Percentiles rank a stretch among this genome's conserved stretches.
phyloP scores from a whole-genome alignment of 768 basidiomycete species.

The Termitomyces sp. region DNA sequence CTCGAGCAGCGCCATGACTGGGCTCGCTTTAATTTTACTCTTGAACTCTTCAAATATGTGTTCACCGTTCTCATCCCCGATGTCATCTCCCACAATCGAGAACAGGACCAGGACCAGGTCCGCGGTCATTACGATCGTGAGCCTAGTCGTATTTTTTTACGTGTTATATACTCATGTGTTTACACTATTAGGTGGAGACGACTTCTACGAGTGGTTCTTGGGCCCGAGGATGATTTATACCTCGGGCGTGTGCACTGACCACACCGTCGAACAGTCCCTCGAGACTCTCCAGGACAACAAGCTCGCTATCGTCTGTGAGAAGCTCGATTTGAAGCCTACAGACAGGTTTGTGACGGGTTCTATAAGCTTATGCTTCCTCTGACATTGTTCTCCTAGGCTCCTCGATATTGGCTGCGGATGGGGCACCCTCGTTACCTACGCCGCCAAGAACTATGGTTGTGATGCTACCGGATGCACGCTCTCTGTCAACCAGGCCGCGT shows the following conservation, averaged over 20 bases:
- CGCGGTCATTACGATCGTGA: constrained; percentile 93
- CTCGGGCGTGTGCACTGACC: constrained; percentile 78
- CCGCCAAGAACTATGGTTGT: constrained; percentile 94
- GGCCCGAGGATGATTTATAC: constrained; percentile 98
- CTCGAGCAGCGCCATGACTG: constrained; percentile 96
- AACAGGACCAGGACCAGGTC: constrained; percentile 96
- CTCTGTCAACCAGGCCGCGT: constrained; percentile 85
- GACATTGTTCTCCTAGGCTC: constrained; percentile 36
- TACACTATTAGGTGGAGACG: constrained; percentile 67
- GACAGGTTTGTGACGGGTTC: constrained; percentile 47
- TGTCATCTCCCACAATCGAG: constrained; percentile 89
- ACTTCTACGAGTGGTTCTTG: constrained; percentile 96
- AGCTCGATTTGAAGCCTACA: constrained; percentile 82
- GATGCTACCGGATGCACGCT: constrained; percentile 97
- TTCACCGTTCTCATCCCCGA: constrained; percentile 87
- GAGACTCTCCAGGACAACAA: constrained; percentile 99
- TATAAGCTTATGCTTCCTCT: neutral
- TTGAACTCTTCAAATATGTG: constrained; percentile 92
- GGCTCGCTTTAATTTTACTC: constrained; percentile 88
- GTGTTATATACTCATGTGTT: constrained; percentile 1
- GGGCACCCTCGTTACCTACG: constrained; percentile 94
- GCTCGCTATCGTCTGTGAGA: constrained; percentile 91
- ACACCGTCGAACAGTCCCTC: constrained; percentile 73
- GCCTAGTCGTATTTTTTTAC: neutral
- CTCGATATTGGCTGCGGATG: constrained; percentile 93